phyloP scores from a whole-genome alignment of 495 filamentous ascomycete species.

The Parmelia sp. region DNA sequence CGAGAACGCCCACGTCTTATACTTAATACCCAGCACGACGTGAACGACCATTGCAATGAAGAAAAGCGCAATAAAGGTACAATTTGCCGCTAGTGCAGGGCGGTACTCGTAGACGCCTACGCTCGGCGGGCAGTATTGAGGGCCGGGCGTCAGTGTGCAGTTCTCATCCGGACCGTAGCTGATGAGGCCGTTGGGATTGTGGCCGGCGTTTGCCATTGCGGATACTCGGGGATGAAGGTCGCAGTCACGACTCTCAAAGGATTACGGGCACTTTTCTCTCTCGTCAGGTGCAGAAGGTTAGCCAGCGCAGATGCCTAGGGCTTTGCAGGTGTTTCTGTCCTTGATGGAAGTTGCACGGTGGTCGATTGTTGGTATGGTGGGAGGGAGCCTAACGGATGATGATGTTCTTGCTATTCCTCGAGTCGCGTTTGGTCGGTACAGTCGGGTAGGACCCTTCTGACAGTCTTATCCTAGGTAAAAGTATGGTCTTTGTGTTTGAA shows the following conservation, averaged over 20 bases:
- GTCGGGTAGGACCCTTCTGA: not conserved
- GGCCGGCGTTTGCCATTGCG: not conserved
- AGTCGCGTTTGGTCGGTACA: too few species aligned
- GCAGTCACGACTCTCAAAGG: too few species aligned
- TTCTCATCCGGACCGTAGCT: conserved; percentile 26
- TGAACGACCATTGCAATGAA: conserved; percentile 29
- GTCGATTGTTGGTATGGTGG: not conserved
- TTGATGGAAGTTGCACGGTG: not conserved
- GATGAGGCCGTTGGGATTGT: not conserved
- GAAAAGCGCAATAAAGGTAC: conserved; percentile 42
- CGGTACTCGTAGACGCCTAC: conserved; percentile 39
- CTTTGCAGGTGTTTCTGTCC: conserved; percentile 1
- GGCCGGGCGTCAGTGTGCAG: conserved; percentile 28
- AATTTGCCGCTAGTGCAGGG: conserved; percentile 38
- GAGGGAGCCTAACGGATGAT: not conserved
- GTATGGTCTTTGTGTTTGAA: not conserved
- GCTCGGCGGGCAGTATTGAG: conserved; percentile 17
- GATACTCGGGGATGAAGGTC: too few species aligned
- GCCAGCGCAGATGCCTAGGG: conserved; percentile 15
- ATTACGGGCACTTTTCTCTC: too few species aligned
- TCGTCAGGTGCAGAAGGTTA: conserved; percentile 13
- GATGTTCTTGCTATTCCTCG: not conserved
- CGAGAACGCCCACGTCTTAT: conserved; percentile 31
- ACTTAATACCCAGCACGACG: conserved; percentile 35
- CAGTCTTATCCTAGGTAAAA: not conserved